These are phyloP conservation scores for Candida michaelii DNA, from an alignment of 805 yeast genomes.

Conservation along the genomic window DNA sequence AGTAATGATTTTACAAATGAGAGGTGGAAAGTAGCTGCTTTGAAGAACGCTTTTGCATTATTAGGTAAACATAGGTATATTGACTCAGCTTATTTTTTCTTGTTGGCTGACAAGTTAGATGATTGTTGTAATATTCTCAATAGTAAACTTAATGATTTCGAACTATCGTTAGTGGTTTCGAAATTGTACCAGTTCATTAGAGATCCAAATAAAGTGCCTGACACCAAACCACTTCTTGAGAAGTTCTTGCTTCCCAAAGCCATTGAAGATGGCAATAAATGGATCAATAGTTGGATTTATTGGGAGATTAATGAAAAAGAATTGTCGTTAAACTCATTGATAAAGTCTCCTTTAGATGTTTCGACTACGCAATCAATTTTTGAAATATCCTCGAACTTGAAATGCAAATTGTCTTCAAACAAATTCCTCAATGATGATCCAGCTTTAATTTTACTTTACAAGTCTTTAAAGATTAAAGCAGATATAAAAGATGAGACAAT, in stretches of 20 bases:
- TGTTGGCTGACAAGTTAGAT: constrained; percentile 69
- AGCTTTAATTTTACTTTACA: constrained; percentile 66
- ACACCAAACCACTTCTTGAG: constrained; percentile 42
- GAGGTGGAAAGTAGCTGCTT: constrained; percentile 86
- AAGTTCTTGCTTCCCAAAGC: constrained; percentile 56
- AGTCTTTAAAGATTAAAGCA: constrained; percentile 52
- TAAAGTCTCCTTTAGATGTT: constrained; percentile 50
- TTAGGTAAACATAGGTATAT: constrained; percentile 82
- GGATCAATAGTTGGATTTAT: constrained; percentile 80
- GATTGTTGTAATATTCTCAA: constrained; percentile 79
- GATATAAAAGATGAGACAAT: constrained; percentile 52
- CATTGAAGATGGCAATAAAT: constrained; percentile 63
- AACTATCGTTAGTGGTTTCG: constrained; percentile 78
- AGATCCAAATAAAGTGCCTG: constrained; percentile 26
- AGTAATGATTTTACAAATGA: constrained; percentile 70
- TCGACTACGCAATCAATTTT: constrained; percentile 19
- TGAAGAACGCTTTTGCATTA: constrained; percentile 88
- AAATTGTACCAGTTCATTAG: constrained; percentile 54
- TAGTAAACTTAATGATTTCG: constrained; percentile 63
- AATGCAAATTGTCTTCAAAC: constrained; percentile 19
- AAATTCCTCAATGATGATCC: constrained; percentile 74
- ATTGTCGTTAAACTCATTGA: constrained; percentile 60
- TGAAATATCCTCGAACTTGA: constrained; percentile 20
- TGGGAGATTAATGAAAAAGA: constrained; percentile 54
- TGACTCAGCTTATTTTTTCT: constrained; percentile 88